Evolutionary conservation across 1,139 yeast genomes (phyloP).

Genomic region (Pichia sp.): DNA sequence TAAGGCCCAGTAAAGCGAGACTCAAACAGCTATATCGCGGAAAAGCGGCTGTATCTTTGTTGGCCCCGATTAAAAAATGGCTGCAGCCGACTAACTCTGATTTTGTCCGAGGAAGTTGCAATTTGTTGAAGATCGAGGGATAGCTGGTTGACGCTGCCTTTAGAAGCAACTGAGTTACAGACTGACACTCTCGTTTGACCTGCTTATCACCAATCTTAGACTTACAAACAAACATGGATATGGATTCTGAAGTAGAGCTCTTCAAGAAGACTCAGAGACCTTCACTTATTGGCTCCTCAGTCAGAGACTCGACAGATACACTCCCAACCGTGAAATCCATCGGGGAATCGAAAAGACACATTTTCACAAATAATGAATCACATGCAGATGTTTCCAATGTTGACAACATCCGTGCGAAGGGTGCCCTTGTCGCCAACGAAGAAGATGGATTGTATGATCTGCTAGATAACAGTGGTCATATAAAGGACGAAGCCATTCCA

Average conservation of each 20-base stretch:
- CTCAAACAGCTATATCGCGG: no score
- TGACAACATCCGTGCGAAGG: slow-evolving; percentile 51
- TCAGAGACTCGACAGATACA: slow-evolving; percentile 31
- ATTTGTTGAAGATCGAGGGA: no score
- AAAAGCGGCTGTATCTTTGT: no score
- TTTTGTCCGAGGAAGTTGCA: no score
- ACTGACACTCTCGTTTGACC: no score
- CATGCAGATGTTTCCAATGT: slow-evolving; percentile 33
- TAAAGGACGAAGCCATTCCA: slow-evolving; percentile 38
- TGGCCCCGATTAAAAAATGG: no score
- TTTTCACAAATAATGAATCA: slow-evolving; percentile 15
- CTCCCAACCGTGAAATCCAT: slow-evolving; percentile 5
- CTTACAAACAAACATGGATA: slow-evolving; percentile 32
- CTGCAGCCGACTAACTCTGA: no score
- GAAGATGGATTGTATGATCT: slow-evolving; percentile 45
- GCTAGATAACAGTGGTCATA: slow-evolving; percentile 44
- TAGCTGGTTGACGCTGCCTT: no score
- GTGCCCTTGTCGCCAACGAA: slow-evolving; percentile 52
- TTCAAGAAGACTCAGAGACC: slow-evolving; percentile 44
- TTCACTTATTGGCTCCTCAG: slow-evolving; percentile 48
- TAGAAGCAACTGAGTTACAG: no score
- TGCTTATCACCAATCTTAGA: no score
- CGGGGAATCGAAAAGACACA: slow-evolving; percentile 14
- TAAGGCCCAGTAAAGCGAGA: no score
- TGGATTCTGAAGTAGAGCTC: slow-evolving; percentile 46